phyloP scores from a whole-genome alignment of 345 rosid species.

The Bruguiera gymnorhiza region DNA sequence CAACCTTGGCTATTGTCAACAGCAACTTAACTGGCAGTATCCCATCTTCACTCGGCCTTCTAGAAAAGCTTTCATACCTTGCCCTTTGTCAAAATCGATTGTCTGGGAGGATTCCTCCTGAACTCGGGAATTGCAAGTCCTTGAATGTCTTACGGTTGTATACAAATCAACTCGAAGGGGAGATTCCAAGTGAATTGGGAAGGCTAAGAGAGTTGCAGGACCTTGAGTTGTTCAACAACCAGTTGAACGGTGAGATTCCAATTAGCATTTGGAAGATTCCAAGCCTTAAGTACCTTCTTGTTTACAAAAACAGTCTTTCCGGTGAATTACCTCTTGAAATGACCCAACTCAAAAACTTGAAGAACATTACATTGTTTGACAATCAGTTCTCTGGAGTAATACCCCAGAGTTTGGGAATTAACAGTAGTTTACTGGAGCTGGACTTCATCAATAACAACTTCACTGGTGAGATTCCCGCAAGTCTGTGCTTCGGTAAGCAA shows the following conservation, averaged over 20 bases:
- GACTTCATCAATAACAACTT: constrained; percentile 61
- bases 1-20: constrained; percentile 32
- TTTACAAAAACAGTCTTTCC: constrained; percentile 61
- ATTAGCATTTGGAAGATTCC: constrained; percentile 62
- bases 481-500: constrained; percentile 59
- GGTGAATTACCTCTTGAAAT: constrained; percentile 70
- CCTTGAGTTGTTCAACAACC: constrained; percentile 59
- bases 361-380: constrained; percentile 45
- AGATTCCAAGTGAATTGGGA: constrained; percentile 58
- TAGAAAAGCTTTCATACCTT: constrained; percentile 39
- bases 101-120: constrained; percentile 63
- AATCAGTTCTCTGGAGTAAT: constrained; percentile 60
- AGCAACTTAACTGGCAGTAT: constrained; percentile 56
- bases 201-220: constrained; percentile 44
- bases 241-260: constrained; percentile 67
- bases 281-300: constrained; percentile 42
- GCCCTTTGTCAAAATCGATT: constrained; percentile 64
- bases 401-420: constrained; percentile 60
- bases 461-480: constrained; percentile 63
- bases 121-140: constrained; percentile 67
- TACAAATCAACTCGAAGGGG: constrained; percentile 61
- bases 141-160: constrained; percentile 39
- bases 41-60: constrained; percentile 63
- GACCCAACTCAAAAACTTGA: constrained; percentile 50
- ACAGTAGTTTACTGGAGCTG: constrained; percentile 55